Base-by-base conservation (phyloP, 2,329 filamentous ascomycete species). In the Orbilia ellipsospora region DNA sequence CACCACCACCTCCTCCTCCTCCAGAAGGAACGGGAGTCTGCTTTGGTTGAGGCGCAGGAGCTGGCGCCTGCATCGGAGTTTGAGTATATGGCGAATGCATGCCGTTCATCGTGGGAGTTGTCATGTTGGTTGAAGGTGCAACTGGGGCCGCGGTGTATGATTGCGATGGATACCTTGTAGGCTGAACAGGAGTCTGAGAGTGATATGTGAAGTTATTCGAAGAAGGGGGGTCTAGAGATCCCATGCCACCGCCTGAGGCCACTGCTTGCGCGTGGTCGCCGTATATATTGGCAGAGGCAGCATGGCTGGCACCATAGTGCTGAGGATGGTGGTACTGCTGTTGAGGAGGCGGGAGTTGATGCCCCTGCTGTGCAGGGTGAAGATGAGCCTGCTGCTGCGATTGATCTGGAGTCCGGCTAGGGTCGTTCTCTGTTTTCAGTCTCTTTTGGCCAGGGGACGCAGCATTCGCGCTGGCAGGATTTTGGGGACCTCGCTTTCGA, bases 311-410 rank as follows among this genome's bases (percentile, higher is more conserved):
- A 73, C 54, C 61, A 50, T 73, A 73, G 40, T 73, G 68, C 44
- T 73, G 60, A 60, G 68, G 31, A 42, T 73, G 68, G 61, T 73
- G 68, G 68, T 73, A 73, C 61, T 73, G 68, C 55, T 73, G 67
- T 44, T 61, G 68, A 26, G 67, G 67, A 59, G 68, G 68, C 16
- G 68, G 68, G 20, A 66, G 68, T 56, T 66, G 68, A 48, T 73
- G 68, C 23, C 55, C 61, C 61, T 66, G 61, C 56, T 73, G 68
- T 61, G 61, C 55, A 55, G 50, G 52, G 51, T 73, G 68, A 65
- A 73, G 45, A 45, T 73, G 68, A 64, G 68, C 55, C 40, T 65
- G 68, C 52, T 72, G 67, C 42, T 72, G 68, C 68, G 68, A 73
- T 54, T 73, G 68, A 66, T 73, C 68, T 28, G 68, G 62, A 65